Evolutionary conservation across 1,139 yeast species (phyloP).

Genomic region (Protomyces macrosporus): DNA sequence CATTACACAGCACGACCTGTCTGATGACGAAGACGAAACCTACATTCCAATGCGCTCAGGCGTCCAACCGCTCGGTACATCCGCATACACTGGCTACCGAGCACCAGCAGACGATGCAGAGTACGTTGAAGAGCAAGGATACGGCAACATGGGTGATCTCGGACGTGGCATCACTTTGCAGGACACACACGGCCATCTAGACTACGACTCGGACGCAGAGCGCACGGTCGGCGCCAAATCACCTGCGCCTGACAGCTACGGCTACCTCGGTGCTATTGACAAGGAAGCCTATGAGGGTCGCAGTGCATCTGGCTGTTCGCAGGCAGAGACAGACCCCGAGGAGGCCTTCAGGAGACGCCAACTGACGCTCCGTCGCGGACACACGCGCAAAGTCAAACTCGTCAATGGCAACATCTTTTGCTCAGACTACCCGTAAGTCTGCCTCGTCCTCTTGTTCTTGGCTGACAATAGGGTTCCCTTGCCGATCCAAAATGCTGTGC

Average conservation of each 20-base stretch:
- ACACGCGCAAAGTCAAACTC: constrained; percentile 59
- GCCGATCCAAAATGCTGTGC: constrained; percentile 56
- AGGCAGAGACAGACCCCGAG: constrained; percentile 18
- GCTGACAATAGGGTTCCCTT: constrained; percentile 48
- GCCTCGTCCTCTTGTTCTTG: neutral
- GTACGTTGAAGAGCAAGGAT: neutral
- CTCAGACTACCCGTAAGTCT: constrained; percentile 56
- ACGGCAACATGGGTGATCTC: neutral
- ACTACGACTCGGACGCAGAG: neutral
- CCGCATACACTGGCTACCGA: constrained; percentile 19
- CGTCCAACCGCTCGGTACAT: constrained; percentile 1
- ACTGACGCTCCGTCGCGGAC: constrained; percentile 49
- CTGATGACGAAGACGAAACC: constrained; percentile 16
- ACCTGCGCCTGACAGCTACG: neutral
- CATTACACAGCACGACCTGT: constrained; percentile 11
- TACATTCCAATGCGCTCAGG: constrained; percentile 7
- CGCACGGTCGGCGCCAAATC: neutral
- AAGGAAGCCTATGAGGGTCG: neutral
- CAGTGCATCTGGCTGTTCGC: constrained; percentile 7
- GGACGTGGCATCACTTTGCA: neutral
- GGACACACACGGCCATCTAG: neutral
- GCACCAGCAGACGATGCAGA: neutral
- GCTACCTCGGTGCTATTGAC: neutral
- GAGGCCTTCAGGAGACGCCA: constrained; percentile 17
- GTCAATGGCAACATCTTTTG: constrained; percentile 67